phyloP scores from a whole-genome alignment of 805 yeast species.

The Pichia rugopelliculosa region DNA sequence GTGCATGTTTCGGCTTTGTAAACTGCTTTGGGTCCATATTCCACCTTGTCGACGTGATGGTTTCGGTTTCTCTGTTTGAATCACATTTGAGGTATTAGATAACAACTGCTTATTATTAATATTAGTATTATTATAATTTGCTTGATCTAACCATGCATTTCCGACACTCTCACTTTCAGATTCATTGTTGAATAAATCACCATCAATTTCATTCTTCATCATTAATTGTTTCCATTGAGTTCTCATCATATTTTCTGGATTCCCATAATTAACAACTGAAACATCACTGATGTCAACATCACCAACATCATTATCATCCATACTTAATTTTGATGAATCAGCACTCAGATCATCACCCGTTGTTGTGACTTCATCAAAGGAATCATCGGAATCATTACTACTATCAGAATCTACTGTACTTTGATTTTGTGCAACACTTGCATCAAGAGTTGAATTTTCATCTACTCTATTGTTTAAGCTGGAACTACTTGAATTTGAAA shows the following conservation, averaged over 20 bases:
- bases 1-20: slow-evolving; percentile 22
- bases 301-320: neutral
- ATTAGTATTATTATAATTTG: neutral
- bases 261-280: neutral
- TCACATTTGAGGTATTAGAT: neutral
- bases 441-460: slow-evolving; percentile 3
- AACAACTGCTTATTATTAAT: neutral
- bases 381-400: neutral
- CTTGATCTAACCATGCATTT: slow-evolving; percentile 20
- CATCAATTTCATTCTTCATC: neutral
- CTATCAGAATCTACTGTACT: neutral
- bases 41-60: neutral
- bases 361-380: neutral
- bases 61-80: neutral
- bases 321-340: no score
- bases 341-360: neutral
- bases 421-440: slow-evolving; percentile 1
- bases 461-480: neutral
- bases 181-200: neutral
- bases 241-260: neutral
- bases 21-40: slow-evolving; percentile 9
- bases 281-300: neutral
- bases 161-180: slow-evolving; percentile 5
- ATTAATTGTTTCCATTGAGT: neutral
- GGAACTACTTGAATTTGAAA: neutral